Evolutionary conservation across 192 early-diverging fungal genomes (phyloP), one percentile per base, ranked within the genome.

Genomic region (Coemansia umbellata): DNA sequence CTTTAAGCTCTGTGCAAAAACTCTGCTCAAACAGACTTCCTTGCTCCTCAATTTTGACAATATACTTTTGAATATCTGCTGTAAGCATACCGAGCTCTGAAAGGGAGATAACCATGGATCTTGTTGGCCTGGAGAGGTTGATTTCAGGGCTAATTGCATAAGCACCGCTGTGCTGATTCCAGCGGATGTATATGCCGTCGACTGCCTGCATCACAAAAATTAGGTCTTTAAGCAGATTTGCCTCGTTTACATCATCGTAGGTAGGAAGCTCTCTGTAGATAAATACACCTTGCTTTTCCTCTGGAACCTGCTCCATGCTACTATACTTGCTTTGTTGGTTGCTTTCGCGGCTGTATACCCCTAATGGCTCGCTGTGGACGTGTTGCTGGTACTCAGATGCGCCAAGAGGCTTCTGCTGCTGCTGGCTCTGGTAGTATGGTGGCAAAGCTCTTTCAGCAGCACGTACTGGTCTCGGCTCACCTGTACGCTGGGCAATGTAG

Each of bases 151-250:
- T 67, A 14, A 94, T 58, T 1, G 55, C 53, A 52, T 83, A 93
- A 0, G 78, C 67, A 11, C 78, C 70, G 4, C 58, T 39, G 7
- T 55, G 50, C 8, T 52, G 17, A 48, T 87, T 82, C 55, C 80
- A 92, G 45, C 81, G 82, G 14, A 96, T 77, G 55, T 84, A 87
- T 47, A 81, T 81, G 24, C 95, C 95, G 66, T 96, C 87, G 42
- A 98, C 89, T 0, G 91, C 95, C 66, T 98, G 95, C 69, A 96
- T 88, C 14, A 94, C 82, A 63, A 85, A 98, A 4, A 98, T 80
- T 41, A 95, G 65, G 54, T 98, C 95, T 4, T 85, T 84, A 23
- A 98, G 61, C 32, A 94, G 69, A 3, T 71, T 71, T 3, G 75
- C 63, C 54, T 91, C 90, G 13, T 78, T 48, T 8, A 84, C 64